These are phyloP conservation scores for Mycogone perniciosa DNA, from an alignment of 2,329 filamentous ascomycete genomes.

Conservation along the genomic window DNA sequence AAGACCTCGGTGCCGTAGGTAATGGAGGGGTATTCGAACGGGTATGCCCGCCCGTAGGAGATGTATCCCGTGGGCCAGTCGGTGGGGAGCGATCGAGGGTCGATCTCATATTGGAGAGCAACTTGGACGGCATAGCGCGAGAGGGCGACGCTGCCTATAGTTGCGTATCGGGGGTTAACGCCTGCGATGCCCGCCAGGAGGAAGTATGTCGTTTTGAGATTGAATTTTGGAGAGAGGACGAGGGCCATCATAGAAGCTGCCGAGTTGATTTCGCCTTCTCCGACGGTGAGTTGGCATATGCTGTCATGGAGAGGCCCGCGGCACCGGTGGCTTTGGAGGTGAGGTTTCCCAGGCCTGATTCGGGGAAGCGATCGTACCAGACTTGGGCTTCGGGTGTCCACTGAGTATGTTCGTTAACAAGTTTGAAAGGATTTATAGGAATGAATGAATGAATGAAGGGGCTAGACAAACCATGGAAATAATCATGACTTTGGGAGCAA, in stretches of 20 bases:
- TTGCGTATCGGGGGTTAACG: conserved; percentile 62
- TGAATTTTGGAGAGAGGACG: conserved; percentile 54
- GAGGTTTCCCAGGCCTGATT: conserved; percentile 45
- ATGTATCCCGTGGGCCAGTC: conserved; percentile 65
- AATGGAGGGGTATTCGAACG: conserved; percentile 50
- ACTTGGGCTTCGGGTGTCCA: conserved; percentile 55
- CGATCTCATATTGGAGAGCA: conserved; percentile 69
- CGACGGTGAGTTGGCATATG: conserved; percentile 63
- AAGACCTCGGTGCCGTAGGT: conserved; percentile 66
- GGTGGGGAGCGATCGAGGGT: conserved; percentile 58
- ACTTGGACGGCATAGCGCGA: conserved; percentile 67
- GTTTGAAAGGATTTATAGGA: conserved; percentile 7
- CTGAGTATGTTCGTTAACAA: conserved; percentile 31
- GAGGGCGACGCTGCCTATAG: conserved; percentile 60
- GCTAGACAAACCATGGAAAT: conserved; percentile 50
- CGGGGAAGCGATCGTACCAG: conserved; percentile 51
- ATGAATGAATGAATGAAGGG: neutral
- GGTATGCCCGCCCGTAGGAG: conserved; percentile 50
- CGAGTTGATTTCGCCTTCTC: conserved; percentile 69
- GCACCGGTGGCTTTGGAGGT: conserved; percentile 50
- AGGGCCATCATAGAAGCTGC: conserved; percentile 60
- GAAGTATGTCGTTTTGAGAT: conserved; percentile 64
- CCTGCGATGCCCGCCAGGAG: conserved; percentile 67
- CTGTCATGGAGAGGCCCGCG: conserved; percentile 57
- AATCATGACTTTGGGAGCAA: conserved; percentile 56